Percentiles rank a stretch among this genome's conserved stretches.
Conservation (phyloP, 2,329 filamentous ascomycete genomes). For the Xylaria sp. region DNA sequence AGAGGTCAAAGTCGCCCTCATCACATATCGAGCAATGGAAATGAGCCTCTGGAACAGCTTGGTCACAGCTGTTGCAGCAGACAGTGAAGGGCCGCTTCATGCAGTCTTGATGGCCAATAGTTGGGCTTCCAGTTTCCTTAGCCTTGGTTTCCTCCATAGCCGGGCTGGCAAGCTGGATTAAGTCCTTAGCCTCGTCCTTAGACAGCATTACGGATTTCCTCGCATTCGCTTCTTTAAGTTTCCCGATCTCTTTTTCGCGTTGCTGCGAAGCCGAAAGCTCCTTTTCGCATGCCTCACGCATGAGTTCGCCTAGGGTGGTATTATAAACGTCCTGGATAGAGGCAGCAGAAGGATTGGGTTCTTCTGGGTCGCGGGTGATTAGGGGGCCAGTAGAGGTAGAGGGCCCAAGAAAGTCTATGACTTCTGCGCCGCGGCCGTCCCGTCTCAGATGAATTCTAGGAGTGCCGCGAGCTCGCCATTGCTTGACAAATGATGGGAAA, state of each 20-base stretch:
- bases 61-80: slow-evolving; percentile 91
- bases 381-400: slow-evolving; percentile 20
- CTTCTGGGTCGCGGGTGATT: slow-evolving; percentile 24
- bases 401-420: slow-evolving; percentile 37
- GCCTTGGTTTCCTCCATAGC: slow-evolving; percentile 11
- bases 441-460: slow-evolving; percentile 37
- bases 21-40: slow-evolving; percentile 96
- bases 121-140: not conserved
- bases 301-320: slow-evolving; percentile 20
- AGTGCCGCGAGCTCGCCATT: slow-evolving; percentile 38
- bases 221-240: not conserved
- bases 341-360: slow-evolving; percentile 17
- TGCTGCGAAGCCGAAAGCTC: not conserved
- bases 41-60: slow-evolving; percentile 78
- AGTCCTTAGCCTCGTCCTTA: not conserved
- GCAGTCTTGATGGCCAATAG: slow-evolving; percentile 15
- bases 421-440: slow-evolving; percentile 34
- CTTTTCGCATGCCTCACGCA: slow-evolving; percentile 16
- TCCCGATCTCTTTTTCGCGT: too few species aligned
- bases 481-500: slow-evolving; percentile 36
- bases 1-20: slow-evolving; percentile 92
- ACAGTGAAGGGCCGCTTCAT: slow-evolving; percentile 69
- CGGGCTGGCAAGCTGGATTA: not conserved
- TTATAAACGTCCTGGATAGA: slow-evolving; percentile 16
- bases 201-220: not conserved